Base-by-base conservation (phyloP, 768 basidiomycete genomes). In the Tephrocybe sp. region DNA sequence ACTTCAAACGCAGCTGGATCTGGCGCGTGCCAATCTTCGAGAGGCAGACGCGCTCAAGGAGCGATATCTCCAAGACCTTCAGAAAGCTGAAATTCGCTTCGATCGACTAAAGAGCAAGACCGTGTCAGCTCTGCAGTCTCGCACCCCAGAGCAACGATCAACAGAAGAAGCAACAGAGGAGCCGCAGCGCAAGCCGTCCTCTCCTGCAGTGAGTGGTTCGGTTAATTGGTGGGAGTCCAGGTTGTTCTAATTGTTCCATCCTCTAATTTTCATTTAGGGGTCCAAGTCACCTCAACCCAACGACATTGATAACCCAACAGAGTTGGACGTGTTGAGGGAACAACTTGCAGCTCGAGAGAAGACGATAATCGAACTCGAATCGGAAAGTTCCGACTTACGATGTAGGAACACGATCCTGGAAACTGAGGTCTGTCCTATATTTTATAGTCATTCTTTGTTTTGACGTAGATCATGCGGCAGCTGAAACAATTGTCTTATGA, bases 151-250 rank as follows among this genome's bases (percentile, higher is more conserved):
- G 36, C 56, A 52, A 17, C 63, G 64, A 56, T 53, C 58, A 36
- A 61, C 70, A 15, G 65, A 64, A 32, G 75, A 70, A 45, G 61
- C 57, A 64, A 69, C 69, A 66, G 79, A 79, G 74, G 78, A 75
- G 69, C 68, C 74, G 57, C 72, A 69, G 65, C 66, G 65, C 60
- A 73, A 73, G 69, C 75, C 78, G 69, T 81, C 78, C 72, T 79
- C 84, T 76, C 82, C 85, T 68, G 77, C 73, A 74, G 88, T 88
- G 79, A 82, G 88, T 86, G 77, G 75, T 73, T 75, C 72, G 75
- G 71, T 77, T 73, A 73, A 78, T 75, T 79, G 80, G 83, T 84
- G 83, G 81, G 83, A 80, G 75, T 73, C 70, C 71, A 71, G 68
- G 67, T 66, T 68, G 64, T 73, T 70, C 69, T 73, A 59, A 76